Evolutionary conservation across 768 basidiomycete species (phyloP).

Genomic region (Tylopilus vinaceipallidus): DNA sequence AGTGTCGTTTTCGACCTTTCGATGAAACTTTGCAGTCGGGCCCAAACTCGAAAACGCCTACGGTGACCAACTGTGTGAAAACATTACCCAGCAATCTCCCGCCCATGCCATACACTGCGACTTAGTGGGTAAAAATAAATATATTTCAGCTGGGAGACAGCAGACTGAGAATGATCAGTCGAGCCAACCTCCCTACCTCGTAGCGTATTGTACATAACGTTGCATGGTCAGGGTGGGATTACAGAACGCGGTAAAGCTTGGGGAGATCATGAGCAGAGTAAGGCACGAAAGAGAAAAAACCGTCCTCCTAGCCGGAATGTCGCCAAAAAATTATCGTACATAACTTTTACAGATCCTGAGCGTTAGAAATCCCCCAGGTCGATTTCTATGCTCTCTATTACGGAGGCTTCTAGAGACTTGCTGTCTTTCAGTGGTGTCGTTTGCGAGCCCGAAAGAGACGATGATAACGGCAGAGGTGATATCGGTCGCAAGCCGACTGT

Average conservation of each 20-base stretch:
- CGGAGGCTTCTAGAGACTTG: conserved; percentile 52
- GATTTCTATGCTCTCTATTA: conserved; percentile 69
- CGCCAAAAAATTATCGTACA: conserved; percentile 3
- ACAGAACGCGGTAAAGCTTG: conserved; percentile 1
- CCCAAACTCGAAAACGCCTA: no score
- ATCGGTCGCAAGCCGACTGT: conserved; percentile 30
- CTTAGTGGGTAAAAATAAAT: neutral
- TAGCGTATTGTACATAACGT: conserved; percentile 6
- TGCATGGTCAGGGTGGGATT: neutral
- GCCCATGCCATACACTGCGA: no score
- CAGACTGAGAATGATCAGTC: conserved; percentile 8
- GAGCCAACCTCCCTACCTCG: neutral
- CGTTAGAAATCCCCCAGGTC: conserved; percentile 78
- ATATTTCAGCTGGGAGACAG: conserved; percentile 1
- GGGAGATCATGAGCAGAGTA: neutral
- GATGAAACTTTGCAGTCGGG: no score
- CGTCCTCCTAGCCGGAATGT: neutral
- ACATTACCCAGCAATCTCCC: no score
- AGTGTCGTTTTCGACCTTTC: no score
- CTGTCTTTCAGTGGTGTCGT: conserved; percentile 28
- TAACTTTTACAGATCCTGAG: neutral
- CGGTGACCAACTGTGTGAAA: no score
- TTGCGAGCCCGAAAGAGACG: conserved; percentile 24
- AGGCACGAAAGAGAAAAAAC: neutral
- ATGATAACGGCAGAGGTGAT: conserved; percentile 35